A percentile compares a stretch with the other conserved stretches of the same genome.
Evolutionary conservation across 164 flowering plant genomes (phyloP).

Genomic region (Houttuynia cordata): DNA sequence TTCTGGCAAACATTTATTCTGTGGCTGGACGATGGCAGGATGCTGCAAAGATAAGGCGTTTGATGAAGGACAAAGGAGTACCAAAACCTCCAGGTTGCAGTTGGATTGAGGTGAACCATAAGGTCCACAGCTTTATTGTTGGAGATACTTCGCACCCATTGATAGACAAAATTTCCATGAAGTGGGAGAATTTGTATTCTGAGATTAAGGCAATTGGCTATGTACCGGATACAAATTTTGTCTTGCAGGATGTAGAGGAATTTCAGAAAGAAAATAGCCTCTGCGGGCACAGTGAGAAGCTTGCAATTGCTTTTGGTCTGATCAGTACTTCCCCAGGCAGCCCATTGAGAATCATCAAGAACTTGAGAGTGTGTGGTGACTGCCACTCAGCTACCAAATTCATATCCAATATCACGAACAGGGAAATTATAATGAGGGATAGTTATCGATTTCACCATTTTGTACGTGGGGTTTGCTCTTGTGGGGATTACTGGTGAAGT

Average conservation of each 20-base stretch:
- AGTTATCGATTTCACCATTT: constrained; percentile 27
- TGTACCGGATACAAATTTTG: constrained; percentile 25
- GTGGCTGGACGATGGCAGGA: constrained; percentile 26
- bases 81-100: constrained; percentile 34
- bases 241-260: constrained; percentile 26
- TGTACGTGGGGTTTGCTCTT: constrained; percentile 21
- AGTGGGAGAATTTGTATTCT: constrained; percentile 17
- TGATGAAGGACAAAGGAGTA: constrained; percentile 28
- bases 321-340: constrained; percentile 17
- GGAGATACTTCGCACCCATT: constrained; percentile 26
- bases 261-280: constrained; percentile 23
- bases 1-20: constrained; percentile 25
- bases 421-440: constrained; percentile 32
- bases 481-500: constrained; percentile 26
- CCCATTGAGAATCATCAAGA: constrained; percentile 31
- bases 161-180: constrained; percentile 14
- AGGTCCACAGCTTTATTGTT: constrained; percentile 22
- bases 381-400: constrained; percentile 30
- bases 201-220: constrained; percentile 26
- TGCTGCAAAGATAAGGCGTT: constrained; percentile 15
- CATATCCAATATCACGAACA: constrained; percentile 18
- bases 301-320: constrained; percentile 32
- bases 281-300: constrained; percentile 34
- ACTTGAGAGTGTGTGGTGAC: constrained; percentile 31
- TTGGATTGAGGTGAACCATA: constrained; percentile 27